Percentiles rank a stretch among this genome's conserved stretches.
phyloP scores from a whole-genome alignment of 257 asterid species.

The Mentha longifolia region DNA sequence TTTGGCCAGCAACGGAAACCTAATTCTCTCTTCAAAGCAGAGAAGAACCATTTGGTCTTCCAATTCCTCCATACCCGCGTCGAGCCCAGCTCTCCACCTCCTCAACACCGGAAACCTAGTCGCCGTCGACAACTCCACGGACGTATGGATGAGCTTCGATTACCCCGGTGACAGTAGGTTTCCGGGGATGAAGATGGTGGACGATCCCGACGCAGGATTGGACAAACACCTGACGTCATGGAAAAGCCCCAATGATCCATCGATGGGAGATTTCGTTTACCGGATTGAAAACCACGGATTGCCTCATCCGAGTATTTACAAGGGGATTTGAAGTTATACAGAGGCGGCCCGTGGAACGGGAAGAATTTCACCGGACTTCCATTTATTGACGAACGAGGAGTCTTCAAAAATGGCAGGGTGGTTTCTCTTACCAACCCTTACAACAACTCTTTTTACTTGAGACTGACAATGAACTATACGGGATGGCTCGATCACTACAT shows the following conservation, averaged over 20 bases:
- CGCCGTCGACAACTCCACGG: conserved; percentile 1
- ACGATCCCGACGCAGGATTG: not conserved
- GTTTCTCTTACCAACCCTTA: not conserved
- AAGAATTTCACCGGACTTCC: conserved; percentile 13
- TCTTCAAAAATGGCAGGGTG: conserved; percentile 3
- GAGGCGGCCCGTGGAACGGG: conserved; percentile 29
- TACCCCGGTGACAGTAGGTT: conserved; percentile 26
- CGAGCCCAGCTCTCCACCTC: conserved; percentile 24
- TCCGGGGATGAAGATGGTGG: conserved; percentile 29
- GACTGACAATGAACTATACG: no score
- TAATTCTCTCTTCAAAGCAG: conserved; percentile 17
- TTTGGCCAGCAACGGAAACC: conserved; percentile 19
- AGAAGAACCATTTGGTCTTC: conserved; percentile 10
- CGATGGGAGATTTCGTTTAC: conserved; percentile 8
- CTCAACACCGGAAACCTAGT: conserved; percentile 34
- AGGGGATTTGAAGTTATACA: not conserved
- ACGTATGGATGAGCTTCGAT: conserved; percentile 32
- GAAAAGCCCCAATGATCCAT: conserved; percentile 29
- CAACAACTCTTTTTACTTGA: not conserved
- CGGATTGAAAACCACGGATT: conserved; percentile 28
- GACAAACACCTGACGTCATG: conserved; percentile 27
- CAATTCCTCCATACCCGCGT: conserved; percentile 6
- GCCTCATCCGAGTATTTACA: not conserved
- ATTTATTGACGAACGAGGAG: not conserved
- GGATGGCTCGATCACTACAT: conserved; percentile 19